A percentile compares a stretch with the other conserved stretches of the same genome.
Conservation (phyloP, 257 asterid species). For the Nicotiana tomentosiformis region DNA sequence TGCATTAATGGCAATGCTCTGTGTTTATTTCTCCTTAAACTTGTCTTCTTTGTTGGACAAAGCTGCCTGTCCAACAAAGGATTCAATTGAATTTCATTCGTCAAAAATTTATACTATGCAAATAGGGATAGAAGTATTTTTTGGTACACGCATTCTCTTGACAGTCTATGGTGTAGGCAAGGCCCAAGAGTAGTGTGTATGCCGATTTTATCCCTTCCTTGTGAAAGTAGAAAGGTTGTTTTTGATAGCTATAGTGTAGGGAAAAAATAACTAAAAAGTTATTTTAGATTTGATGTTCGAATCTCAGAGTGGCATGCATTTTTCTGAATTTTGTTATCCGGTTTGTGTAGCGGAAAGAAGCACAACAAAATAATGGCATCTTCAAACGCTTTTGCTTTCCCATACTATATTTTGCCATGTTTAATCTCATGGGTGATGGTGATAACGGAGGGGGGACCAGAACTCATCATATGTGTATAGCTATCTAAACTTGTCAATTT, state of each 20-base stretch:
- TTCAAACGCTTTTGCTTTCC: neutral
- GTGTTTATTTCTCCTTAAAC: conserved; percentile 1
- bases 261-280: neutral
- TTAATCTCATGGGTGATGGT: neutral
- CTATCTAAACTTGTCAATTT: neutral
- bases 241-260: no score
- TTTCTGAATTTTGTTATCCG: neutral
- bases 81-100: neutral
- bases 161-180: neutral
- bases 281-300: neutral
- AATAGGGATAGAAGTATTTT: neutral
- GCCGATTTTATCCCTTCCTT: no score
- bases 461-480: neutral
- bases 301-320: neutral
- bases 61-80: neutral
- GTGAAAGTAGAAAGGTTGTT: no score
- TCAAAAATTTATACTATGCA: neutral
- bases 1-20: neutral
- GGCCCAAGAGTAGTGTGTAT: fast-evolving
- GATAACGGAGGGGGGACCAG: neutral
- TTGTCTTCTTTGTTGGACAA: conserved; percentile 4
- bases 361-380: neutral
- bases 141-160: neutral
- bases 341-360: neutral
- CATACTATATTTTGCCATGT: neutral